Conservation (phyloP, 2,329 filamentous ascomycete species). For the Magnaporthiopsis incrustans region DNA sequence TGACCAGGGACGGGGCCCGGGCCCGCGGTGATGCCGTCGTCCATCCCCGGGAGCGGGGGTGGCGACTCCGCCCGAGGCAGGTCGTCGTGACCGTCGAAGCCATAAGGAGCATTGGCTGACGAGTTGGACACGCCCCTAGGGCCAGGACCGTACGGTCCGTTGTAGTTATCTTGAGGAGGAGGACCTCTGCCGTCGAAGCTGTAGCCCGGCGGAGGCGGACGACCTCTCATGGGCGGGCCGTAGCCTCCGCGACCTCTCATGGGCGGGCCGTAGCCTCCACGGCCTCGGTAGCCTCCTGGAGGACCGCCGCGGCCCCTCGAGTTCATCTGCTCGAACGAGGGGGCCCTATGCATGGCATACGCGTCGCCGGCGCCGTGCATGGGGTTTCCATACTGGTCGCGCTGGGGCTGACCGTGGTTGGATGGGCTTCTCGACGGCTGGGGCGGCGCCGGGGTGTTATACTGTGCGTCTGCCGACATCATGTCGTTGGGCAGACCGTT, state of each 20-base stretch:
- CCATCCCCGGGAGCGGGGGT: constrained; percentile 46
- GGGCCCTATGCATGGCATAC: constrained; percentile 38
- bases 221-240: constrained; percentile 26
- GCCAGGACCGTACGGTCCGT: constrained; percentile 7
- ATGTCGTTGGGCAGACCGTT: constrained; percentile 34
- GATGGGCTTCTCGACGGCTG: constrained; percentile 30
- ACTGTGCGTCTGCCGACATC: constrained; percentile 25
- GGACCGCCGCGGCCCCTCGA: constrained; percentile 47
- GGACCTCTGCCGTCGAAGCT: constrained; percentile 23
- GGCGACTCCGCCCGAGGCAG: constrained; percentile 56
- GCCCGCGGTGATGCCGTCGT: constrained; percentile 19
- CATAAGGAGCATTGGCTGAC: constrained; percentile 32
- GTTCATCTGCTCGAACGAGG: constrained; percentile 39
- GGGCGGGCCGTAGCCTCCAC: constrained; percentile 32
- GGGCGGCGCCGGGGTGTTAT: constrained; percentile 19
- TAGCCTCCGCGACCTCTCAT: constrained; percentile 23
- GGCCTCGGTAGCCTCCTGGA: constrained; percentile 38
- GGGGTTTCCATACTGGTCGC: constrained; percentile 60
- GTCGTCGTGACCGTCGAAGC: constrained; percentile 30
- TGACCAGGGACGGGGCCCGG: constrained; percentile 40
- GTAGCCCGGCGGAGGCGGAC: constrained; percentile 37
- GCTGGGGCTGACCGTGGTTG: constrained; percentile 19
- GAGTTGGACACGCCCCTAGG: constrained; percentile 26
- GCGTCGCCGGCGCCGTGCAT: constrained; percentile 33
- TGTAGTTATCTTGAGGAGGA: constrained; percentile 1